These are phyloP conservation scores for Lasiodiplodia citricola DNA, from an alignment of 2,329 filamentous ascomycete species.

Conservation along the genomic window DNA sequence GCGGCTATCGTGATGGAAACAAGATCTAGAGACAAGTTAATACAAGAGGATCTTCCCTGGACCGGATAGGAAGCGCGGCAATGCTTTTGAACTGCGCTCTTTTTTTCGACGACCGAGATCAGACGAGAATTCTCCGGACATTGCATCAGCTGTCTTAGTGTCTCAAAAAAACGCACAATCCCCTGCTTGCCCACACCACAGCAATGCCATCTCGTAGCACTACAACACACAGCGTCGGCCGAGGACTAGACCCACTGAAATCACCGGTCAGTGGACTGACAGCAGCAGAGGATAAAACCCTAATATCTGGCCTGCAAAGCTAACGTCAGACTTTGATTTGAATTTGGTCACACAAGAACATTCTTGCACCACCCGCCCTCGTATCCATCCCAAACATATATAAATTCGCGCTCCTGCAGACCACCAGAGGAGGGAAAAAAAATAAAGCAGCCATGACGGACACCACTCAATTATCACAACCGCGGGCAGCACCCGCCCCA, in stretches of 20 bases:
- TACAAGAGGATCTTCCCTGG: background rate
- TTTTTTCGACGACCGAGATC: background rate
- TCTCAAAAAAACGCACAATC: background rate
- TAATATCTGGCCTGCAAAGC: background rate
- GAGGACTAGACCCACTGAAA: background rate
- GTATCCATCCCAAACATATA: background rate
- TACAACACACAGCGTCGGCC: conserved; percentile 1
- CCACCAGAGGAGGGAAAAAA: background rate
- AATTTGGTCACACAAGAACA: background rate
- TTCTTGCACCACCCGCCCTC: background rate
- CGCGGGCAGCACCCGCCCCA: background rate
- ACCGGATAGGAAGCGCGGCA: background rate
- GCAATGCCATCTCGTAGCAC: background rate
- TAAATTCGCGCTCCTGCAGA: background rate
- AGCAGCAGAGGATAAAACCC: background rate
- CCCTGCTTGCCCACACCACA: background rate
- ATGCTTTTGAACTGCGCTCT: background rate
- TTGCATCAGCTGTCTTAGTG: conserved; percentile 3
- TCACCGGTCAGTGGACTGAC: conserved; percentile 21
- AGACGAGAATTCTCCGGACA: conserved; percentile 15
- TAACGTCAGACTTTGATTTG: background rate
- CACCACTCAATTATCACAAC: background rate
- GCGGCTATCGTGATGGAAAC: background rate
- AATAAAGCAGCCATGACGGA: conserved; percentile 1
- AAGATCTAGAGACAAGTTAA: background rate